Base-by-base conservation (phyloP, 495 filamentous ascomycete species). In the Chaetomium tenue region DNA sequence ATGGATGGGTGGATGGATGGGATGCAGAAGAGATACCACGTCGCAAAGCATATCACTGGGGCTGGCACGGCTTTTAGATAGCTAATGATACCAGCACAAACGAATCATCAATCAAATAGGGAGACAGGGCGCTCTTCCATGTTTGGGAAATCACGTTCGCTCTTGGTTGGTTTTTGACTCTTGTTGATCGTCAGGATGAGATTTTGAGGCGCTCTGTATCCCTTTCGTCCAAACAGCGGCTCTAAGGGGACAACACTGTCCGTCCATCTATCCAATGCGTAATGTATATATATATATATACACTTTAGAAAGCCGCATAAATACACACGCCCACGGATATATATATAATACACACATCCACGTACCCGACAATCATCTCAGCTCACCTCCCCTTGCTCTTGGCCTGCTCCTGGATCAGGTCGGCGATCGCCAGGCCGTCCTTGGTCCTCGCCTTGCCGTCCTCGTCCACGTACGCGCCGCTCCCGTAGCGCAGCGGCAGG, bases 401-500 rank as follows among this genome's bases (percentile, higher is more conserved):
- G 18, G 39, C 13, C 16, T 15, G 28, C 22, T n/a, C 50, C 13
- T 50, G 18, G 3, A 37, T 12, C 33, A 37, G 6, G 5, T 37
- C 33, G 5, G 5, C 33, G 11, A 37, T 3, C 33, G 33, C 1
- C 1, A 37, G 3, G 51, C 42, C 23, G 22, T 26, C 48, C 9
- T n/a, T 16, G 0, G 40, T 22, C 39, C 22, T 16, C 8, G 62
- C 1, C 11, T 25, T 16, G 5, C 58, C 46, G 1, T 44, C 23
- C 48, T 57, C 46, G 11, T 51, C 59, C 39, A 63, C 15, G 1
- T 5, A 60, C 23, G 66, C 66, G 0, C 50, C 25, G 40, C 66
- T 68, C 6, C 26, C 16, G 11, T 18, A 63, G 46, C 63, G 15
- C 39, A 64, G n/a, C 39, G 65, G 68, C 40, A 63, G n/a, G 22